Percentiles rank a stretch among this genome's conserved stretches.
These are phyloP conservation scores for Trichoderma harzianum DNA, from an alignment of 2,329 filamentous ascomycete species.

Conservation along the genomic window DNA sequence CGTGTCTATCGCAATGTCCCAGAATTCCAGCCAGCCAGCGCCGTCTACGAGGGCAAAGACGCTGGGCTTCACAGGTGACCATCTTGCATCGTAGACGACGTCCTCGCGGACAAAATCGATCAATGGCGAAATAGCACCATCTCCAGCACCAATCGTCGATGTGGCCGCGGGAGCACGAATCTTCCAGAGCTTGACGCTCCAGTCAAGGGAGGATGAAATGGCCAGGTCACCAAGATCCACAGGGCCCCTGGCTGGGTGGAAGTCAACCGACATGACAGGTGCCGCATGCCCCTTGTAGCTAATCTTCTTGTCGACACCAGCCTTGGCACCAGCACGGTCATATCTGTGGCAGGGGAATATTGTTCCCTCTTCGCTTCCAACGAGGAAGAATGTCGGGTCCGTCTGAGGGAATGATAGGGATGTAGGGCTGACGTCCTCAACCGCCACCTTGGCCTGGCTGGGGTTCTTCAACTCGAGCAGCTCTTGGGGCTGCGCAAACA, in stretches of 20 bases:
- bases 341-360: conserved; percentile 97
- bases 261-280: conserved; percentile 93
- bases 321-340: conserved; percentile 94
- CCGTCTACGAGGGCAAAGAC: conserved; percentile 95
- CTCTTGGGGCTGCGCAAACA: conserved; percentile 95
- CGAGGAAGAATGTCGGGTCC: conserved; percentile 95
- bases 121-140: conserved; percentile 64
- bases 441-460: conserved; percentile 68
- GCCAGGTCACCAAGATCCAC: conserved; percentile 94
- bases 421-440: conserved; percentile 91
- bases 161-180: conserved; percentile 76
- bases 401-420: conserved; percentile 92
- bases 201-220: conserved; percentile 88
- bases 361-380: conserved; percentile 92
- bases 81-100: conserved; percentile 91
- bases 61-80: conserved; percentile 91
- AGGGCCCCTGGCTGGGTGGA: conserved; percentile 87
- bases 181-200: conserved; percentile 97
- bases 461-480: conserved; percentile 84
- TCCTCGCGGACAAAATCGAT: conserved; percentile 93
- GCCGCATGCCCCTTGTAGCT: conserved; percentile 88
- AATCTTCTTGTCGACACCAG: conserved; percentile 85
- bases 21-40: conserved; percentile 86
- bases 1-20: conserved; percentile 89
- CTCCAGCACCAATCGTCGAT: conserved; percentile 53